Base-by-base conservation (phyloP, 768 basidiomycete genomes). In the Kwoniella botswanensis region DNA sequence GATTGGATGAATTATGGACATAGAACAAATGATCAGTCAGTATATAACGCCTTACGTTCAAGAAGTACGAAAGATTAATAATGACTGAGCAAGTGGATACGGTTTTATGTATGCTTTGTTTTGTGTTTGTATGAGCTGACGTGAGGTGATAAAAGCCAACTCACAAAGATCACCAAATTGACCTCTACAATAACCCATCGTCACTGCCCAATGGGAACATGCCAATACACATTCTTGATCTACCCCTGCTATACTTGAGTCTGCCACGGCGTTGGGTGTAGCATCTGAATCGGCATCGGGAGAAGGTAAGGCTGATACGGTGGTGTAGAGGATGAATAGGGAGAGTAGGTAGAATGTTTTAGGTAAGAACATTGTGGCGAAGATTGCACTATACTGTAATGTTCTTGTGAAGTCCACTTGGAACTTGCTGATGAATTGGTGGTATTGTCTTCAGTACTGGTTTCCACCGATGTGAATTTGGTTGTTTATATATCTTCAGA, bases 181-280 rank as follows among this genome's bases (percentile, higher is more conserved):
- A 1, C 41, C 70, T 21, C 72, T 43, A 60, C 76, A 79, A 57
- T 74, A 62, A 12, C 78, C 78, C 46, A 77, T 43, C 3, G 66
- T 64, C 15, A 76, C 65, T 1, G 76, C 75, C 72, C 73, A 77
- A 43, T 77, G 74, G 1, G 78, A 74, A 69, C 78, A 79, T 2
- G 71, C 63, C 29, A 69, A 53, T 9, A 74, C 55, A 54, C 78
- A 77, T 2, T 21, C 53, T 29, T 42, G n/a, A 62, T 79, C 78
- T 21, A 72, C 71, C 5, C 64, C 68, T 4, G 60, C 67, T 18
- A 70, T 70, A 22, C 15, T 17, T 35, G 54, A 29, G 15, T 44
- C 42, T 4, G 41, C 42, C 17, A n/a, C 59, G 2, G 59, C 41
- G n/a, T 29, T 17, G 12, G 59, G 18, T 58, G 57, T 26, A 35